Percentiles rank a stretch among this genome's conserved stretches.
Evolutionary conservation across 2,329 filamentous ascomycete species (phyloP).

Genomic region (Beauveria sp.): DNA sequence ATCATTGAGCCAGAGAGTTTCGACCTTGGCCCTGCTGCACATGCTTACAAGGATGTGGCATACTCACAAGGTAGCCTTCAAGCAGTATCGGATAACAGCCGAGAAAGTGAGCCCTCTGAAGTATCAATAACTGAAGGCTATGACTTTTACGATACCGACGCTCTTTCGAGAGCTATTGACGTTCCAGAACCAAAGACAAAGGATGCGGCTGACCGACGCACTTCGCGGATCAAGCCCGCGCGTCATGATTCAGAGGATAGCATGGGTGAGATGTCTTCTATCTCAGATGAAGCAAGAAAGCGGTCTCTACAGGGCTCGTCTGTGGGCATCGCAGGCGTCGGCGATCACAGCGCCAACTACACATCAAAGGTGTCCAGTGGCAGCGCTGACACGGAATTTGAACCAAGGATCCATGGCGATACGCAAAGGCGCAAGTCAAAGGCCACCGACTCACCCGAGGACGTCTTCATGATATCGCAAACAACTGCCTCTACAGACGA

Average conservation of each 20-base stretch:
- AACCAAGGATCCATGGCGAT: conserved; percentile 8
- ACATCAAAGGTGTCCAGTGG: conserved; percentile 14
- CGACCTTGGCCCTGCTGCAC: conserved; percentile 39
- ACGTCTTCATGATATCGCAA: conserved; percentile 39
- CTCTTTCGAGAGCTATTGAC: conserved; percentile 43
- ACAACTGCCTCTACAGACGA: conserved; percentile 34
- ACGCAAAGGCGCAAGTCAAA: not conserved
- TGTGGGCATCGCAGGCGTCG: not conserved
- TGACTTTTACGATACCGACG: conserved; percentile 58
- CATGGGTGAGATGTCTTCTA: conserved; percentile 50
- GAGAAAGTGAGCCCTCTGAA: conserved; percentile 39
- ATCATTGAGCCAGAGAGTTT: conserved; percentile 45
- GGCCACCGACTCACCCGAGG: conserved; percentile 27
- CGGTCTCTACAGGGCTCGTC: not conserved
- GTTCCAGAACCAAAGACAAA: conserved; percentile 37
- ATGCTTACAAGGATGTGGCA: conserved; percentile 28
- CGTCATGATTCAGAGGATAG: conserved; percentile 54
- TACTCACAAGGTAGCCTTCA: conserved; percentile 42
- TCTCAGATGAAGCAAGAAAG: conserved; percentile 38
- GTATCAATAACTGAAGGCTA: conserved; percentile 53
- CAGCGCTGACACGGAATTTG: conserved; percentile 3
- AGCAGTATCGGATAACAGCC: conserved; percentile 43
- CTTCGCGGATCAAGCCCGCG: conserved; percentile 16
- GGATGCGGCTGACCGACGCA: conserved; percentile 17
- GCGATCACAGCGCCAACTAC: conserved; percentile 4